Evolutionary conservation across 805 yeast species (phyloP).

Genomic region (Wickerhamomyces chambardii): DNA sequence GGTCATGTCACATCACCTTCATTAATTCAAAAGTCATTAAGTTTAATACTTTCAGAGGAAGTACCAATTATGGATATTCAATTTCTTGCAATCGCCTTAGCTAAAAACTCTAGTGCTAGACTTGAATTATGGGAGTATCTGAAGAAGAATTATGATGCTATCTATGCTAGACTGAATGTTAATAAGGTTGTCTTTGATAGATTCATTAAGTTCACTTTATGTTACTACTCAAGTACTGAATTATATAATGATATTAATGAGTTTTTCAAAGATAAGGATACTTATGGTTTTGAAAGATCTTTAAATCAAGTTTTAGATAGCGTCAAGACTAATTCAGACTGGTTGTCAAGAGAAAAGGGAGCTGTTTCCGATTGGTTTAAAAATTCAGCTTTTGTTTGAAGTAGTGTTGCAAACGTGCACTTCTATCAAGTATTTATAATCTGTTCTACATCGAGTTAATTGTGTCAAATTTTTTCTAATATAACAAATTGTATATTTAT

Average conservation of each 20-base stretch:
- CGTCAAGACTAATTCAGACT: conserved; percentile 42
- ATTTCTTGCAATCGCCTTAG: conserved; percentile 65
- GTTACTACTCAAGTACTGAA: conserved; percentile 47
- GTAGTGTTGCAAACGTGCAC: no score
- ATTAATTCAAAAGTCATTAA: conserved; percentile 44
- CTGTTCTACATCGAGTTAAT: no score
- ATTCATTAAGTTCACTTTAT: conserved; percentile 54
- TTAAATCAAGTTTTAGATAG: conserved; percentile 55
- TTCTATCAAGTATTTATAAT: no score
- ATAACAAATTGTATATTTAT: no score
- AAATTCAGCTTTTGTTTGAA: no score
- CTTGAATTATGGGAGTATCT: conserved; percentile 66
- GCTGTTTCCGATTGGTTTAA: conserved; percentile 40
- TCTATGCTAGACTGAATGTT: conserved; percentile 63
- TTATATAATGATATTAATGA: conserved; percentile 38
- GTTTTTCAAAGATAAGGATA: conserved; percentile 42
- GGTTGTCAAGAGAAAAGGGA: conserved; percentile 48
- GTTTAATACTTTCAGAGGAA: conserved; percentile 42
- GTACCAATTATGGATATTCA: conserved; percentile 66
- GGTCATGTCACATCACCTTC: conserved; percentile 49
- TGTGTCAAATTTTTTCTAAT: no score
- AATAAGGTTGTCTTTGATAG: conserved; percentile 70
- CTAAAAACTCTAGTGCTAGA: conserved; percentile 52
- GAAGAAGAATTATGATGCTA: conserved; percentile 57
- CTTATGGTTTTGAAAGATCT: conserved; percentile 54